Evolutionary conservation across 2,329 filamentous ascomycete genomes (phyloP).

Genomic region (Hypoxylon sp.): DNA sequence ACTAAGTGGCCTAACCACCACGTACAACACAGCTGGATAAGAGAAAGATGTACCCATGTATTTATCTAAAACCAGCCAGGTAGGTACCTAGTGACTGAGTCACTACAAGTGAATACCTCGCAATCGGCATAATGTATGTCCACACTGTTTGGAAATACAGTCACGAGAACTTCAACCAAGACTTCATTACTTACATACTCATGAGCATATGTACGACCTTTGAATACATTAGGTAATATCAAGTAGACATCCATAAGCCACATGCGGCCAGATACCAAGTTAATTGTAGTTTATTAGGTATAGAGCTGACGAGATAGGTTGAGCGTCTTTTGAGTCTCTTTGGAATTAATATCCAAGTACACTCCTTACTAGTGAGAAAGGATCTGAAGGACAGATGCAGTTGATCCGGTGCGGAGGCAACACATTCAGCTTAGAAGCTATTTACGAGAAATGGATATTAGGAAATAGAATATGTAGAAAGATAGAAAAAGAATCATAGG

Average conservation of each 20-base stretch:
- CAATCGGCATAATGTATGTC: not conserved
- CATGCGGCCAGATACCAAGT: too few species aligned
- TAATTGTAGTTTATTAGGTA: too few species aligned
- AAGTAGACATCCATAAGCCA: not conserved
- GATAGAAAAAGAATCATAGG: too few species aligned
- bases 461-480: too few species aligned
- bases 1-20: too few species aligned
- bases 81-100: too few species aligned
- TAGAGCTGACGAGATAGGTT: too few species aligned
- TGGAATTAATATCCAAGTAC: not conserved
- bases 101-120: not conserved
- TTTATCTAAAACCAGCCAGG: too few species aligned
- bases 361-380: not conserved
- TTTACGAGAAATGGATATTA: too few species aligned
- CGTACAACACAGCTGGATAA: too few species aligned
- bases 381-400: not conserved
- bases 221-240: not conserved
- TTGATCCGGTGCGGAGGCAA: not conserved
- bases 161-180: constrained; percentile 3
- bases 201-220: not conserved
- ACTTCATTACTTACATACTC: constrained; percentile 4
- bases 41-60: too few species aligned
- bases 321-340: not conserved
- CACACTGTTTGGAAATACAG: not conserved
- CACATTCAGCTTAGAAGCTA: too few species aligned